These are phyloP conservation scores for Gamarada debralockiae DNA, from an alignment of 495 filamentous ascomycete species.

Conservation along the genomic window DNA sequence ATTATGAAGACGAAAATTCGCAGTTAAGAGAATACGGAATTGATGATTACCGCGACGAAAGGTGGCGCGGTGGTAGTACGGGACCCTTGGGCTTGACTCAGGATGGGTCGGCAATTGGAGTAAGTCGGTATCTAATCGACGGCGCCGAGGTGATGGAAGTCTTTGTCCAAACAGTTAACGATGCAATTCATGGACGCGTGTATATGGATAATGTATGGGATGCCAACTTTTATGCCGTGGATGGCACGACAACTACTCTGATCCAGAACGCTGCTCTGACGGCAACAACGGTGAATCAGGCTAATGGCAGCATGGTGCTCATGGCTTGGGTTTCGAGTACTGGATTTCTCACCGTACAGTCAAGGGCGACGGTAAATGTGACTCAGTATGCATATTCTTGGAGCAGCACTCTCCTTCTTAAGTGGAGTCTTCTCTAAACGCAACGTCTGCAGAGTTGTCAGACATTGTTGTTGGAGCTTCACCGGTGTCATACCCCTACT, in stretches of 20 bases:
- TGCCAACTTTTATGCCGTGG: background rate
- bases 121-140: background rate
- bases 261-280: background rate
- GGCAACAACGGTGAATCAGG: background rate
- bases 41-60: too few species aligned
- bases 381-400: too few species aligned
- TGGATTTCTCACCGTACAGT: conserved; percentile 2
- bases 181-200: background rate
- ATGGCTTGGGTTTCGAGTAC: conserved; percentile 1
- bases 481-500: too few species aligned
- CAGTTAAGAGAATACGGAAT: too few species aligned
- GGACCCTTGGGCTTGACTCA: too few species aligned
- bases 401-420: too few species aligned
- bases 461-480: too few species aligned
- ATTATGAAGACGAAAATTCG: too few species aligned
- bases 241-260: background rate
- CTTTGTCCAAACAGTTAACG: background rate
- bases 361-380: conserved; percentile 3
- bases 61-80: too few species aligned
- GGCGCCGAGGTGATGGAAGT: background rate
- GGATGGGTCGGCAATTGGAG: too few species aligned
- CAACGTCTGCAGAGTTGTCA: too few species aligned
- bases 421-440: too few species aligned
- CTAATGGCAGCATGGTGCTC: background rate
- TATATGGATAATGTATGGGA: conserved; percentile 1